Percentiles rank a stretch among this genome's conserved stretches.
These are phyloP conservation scores for Chlamydomonas asymmetrica DNA, from an alignment of 139 green algal genomes.

Conservation along the genomic window DNA sequence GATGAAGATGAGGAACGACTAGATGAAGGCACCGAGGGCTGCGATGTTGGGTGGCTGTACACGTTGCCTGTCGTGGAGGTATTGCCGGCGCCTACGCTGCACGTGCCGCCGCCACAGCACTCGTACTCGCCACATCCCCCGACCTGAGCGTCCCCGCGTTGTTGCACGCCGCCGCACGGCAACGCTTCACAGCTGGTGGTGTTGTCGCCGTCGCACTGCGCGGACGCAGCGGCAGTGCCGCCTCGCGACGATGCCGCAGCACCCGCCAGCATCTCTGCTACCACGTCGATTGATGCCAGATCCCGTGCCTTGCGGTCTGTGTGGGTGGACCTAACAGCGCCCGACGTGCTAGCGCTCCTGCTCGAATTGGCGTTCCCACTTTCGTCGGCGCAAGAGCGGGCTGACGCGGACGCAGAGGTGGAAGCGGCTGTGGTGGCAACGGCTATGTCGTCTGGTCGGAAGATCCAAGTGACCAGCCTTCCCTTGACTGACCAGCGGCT, in stretches of 20 bases:
- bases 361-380: not conserved
- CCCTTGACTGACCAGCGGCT: slow-evolving; percentile 74
- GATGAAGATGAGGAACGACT: not conserved
- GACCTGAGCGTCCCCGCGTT: not conserved
- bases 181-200: not conserved
- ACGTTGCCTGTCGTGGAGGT: too few relatives aligned
- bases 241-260: not conserved
- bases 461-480: slow-evolving; percentile 50
- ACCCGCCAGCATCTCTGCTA: not conserved
- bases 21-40: too few relatives aligned
- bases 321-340: too few relatives aligned
- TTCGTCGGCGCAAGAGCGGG: not conserved
- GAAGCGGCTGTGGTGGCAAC: not conserved
- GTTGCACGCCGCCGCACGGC: not conserved
- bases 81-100: not conserved
- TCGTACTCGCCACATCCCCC: not conserved
- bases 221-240: not conserved
- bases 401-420: not conserved
- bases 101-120: not conserved
- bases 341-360: too few relatives aligned
- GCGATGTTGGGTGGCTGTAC: too few relatives aligned
- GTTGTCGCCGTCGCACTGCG: not conserved
- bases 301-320: too few relatives aligned
- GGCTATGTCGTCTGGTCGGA: slow-evolving; percentile 3
- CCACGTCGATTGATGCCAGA: not conserved